Conservation (phyloP, 371 early-diverging fungal species). For the Smittium mucronatum region DNA sequence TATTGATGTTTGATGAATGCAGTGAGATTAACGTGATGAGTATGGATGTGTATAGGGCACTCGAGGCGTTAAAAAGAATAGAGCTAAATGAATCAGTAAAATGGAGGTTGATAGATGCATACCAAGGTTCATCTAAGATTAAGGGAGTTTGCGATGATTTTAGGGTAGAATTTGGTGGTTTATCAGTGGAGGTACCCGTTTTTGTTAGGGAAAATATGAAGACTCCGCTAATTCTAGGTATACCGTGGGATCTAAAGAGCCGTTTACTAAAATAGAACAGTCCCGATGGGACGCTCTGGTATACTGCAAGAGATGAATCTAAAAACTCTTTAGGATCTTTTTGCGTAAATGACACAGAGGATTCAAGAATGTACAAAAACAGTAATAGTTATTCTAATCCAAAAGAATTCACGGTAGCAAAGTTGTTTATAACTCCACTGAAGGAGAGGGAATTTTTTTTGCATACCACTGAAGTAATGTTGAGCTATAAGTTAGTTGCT, state of each 20-base stretch:
- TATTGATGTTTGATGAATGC: neutral
- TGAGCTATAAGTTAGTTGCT: conserved; percentile 8
- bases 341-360: neutral
- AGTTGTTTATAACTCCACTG: too few relatives aligned
- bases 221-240: neutral
- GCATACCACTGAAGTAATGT: neutral
- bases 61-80: neutral
- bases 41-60: neutral
- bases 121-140: conserved; percentile 5
- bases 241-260: conserved; percentile 1
- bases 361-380: neutral
- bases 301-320: neutral
- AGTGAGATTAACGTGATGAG: conserved; percentile 8
- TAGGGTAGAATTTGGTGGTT: neutral
- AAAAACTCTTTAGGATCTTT: neutral
- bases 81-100: conserved; percentile 1
- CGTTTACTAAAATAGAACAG: neutral
- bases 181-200: neutral
- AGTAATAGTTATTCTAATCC: neutral
- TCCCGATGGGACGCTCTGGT: conserved; percentile 1
- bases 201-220: neutral
- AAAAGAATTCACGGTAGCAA: too few relatives aligned
- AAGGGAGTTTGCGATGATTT: neutral
- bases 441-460: neutral
- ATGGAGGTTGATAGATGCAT: neutral